These are phyloP conservation scores for Populus davidiana DNA, from an alignment of 345 rosid species.

Conservation along the genomic window DNA sequence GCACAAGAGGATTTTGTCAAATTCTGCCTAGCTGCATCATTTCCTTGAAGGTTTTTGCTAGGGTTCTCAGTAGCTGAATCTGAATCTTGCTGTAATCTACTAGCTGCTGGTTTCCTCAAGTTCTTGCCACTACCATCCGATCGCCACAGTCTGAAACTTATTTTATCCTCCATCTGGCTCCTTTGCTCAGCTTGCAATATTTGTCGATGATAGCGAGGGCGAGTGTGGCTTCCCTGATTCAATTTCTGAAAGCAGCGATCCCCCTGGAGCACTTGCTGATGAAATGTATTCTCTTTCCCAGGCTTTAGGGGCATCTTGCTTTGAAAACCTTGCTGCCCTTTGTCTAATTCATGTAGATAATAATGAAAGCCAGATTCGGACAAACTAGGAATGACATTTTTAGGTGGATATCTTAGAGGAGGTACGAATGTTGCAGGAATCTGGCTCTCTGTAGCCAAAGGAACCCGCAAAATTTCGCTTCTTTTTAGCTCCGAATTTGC, in stretches of 20 bases:
- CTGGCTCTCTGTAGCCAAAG: not conserved
- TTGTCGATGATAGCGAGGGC: not conserved
- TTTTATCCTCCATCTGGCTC: not conserved
- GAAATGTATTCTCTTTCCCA: not conserved
- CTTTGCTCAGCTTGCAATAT: not conserved
- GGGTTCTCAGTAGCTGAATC: not conserved
- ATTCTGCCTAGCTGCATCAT: not conserved
- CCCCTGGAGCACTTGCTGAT: not conserved
- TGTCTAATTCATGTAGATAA: not conserved
- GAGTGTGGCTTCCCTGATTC: not conserved
- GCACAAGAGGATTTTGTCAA: not conserved
- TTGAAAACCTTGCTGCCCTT: not conserved
- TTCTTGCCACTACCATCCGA: not conserved
- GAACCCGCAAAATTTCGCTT: not conserved
- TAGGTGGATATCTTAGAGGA: conserved; percentile 27
- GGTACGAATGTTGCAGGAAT: conserved; percentile 5
- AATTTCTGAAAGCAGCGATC: not conserved
- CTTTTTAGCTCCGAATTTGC: not conserved
- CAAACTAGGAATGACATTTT: not conserved
- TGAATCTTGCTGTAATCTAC: not conserved
- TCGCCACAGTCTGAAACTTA: not conserved
- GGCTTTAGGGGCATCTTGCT: not conserved
- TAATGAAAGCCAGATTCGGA: not conserved
- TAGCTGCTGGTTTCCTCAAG: not conserved
- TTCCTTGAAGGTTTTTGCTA: not conserved